Base-by-base conservation (phyloP, 345 rosid species). In the Ceriops zippeliana region DNA sequence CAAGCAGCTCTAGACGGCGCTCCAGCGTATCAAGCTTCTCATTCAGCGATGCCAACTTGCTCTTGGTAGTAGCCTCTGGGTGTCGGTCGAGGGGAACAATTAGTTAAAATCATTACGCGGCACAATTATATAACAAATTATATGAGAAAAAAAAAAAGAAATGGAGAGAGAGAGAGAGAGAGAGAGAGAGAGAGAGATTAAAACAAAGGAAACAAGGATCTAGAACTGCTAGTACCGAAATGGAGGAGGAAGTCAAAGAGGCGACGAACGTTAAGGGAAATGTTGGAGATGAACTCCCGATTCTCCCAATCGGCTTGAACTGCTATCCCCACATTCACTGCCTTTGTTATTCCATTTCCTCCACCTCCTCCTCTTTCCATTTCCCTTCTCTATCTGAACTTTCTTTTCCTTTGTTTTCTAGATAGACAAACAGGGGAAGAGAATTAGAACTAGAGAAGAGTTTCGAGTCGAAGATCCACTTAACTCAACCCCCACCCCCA, bases 231-330 rank as follows among this genome's bases (percentile, higher is more conserved):
- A 21, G 17, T 15, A 22, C 15, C 99, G 75, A 91, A 95, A 74
- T 92, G 98, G 78, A 90, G 78, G 70, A 92, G 98, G 85, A 95
- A 95, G 31, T 95, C 98, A 76, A 95, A 92, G 79, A 95, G 97
- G 72, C 99, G 98, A 76, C 98, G 97, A 73, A 96, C 93, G 74
- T 92, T 92, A 79, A 92, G 99, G 75, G 98, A 90, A 70, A 95
- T 90, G 67, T 95, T 92, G 67, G 99, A 96, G 62, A 96, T 92
- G 69, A 96, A 96, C 69, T 96, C 98, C 63, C 99, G 89, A 81
- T 92, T 95, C 76, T 92, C 99, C 99, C 99, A 95, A 78, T 95
- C 99, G 2, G 99, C 96, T 79, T 95, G 99, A 38, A 95, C 99
- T 7, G 99, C 99, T 20, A 96, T 96, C 71, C 99, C 99, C n/a